Evolutionary conservation across 768 basidiomycete genomes (phyloP).

Genomic region (Pisolithus microcarpus): DNA sequence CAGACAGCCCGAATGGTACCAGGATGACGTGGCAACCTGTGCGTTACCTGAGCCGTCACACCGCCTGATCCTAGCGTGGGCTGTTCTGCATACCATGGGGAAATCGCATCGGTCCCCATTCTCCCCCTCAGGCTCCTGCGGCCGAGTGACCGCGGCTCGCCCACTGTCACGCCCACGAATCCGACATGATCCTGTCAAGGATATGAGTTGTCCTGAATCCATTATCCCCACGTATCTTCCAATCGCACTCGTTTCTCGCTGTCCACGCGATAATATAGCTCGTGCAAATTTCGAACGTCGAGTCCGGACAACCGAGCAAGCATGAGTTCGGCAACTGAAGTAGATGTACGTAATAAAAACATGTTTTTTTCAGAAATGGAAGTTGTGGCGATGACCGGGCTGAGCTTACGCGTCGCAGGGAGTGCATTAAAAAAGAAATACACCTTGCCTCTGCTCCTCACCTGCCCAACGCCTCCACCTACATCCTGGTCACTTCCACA

Average conservation of each 20-base stretch:
- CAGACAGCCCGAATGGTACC: no score
- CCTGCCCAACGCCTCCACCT: neutral
- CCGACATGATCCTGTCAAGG: neutral
- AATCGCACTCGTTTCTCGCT: neutral
- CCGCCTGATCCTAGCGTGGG: no score
- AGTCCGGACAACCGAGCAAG: no score
- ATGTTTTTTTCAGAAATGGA: neutral
- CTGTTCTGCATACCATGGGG: no score
- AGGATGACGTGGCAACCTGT: no score
- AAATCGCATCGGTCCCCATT: neutral
- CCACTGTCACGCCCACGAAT: neutral
- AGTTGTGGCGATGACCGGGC: conserved; percentile 17
- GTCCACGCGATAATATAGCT: no score
- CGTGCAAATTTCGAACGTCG: no score
- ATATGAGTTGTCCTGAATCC: neutral
- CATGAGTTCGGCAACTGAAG: no score
- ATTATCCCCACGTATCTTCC: neutral
- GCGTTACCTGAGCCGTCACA: no score
- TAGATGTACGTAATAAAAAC: no score
- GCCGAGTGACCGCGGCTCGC: neutral
- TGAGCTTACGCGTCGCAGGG: conserved; percentile 25
- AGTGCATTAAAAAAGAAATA: conserved; percentile 16
- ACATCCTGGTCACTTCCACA: neutral
- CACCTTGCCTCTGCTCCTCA: neutral
- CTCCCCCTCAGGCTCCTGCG: neutral